These are phyloP conservation scores for Pogostemon cablin DNA, from an alignment of 257 asterid genomes.

Conservation along the genomic window DNA sequence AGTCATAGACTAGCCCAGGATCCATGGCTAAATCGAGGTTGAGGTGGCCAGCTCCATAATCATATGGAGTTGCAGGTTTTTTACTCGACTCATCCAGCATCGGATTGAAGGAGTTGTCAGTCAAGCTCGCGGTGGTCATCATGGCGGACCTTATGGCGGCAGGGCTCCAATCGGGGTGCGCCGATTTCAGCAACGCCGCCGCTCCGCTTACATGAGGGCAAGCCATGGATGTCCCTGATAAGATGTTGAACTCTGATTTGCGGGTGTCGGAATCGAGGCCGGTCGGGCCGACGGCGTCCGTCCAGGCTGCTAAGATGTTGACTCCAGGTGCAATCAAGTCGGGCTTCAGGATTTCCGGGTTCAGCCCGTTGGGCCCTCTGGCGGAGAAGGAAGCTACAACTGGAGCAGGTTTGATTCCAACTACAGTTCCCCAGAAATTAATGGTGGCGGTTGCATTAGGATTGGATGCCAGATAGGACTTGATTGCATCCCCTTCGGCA, in stretches of 20 bases:
- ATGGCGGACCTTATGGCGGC: constrained; percentile 91
- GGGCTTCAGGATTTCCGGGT: constrained; percentile 88
- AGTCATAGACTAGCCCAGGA: constrained; percentile 88
- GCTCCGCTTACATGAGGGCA: constrained; percentile 99
- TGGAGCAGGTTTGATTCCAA: constrained; percentile 91
- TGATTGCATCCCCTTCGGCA: constrained; percentile 69
- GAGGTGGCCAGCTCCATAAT: constrained; percentile 88
- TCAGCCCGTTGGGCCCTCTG: constrained; percentile 85
- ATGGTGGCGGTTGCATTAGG: constrained; percentile 65
- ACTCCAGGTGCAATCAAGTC: constrained; percentile 96
- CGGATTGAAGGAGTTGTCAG: constrained; percentile 53
- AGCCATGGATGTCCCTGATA: constrained; percentile 97
- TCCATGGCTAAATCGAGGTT: constrained; percentile 87
- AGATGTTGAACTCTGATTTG: constrained; percentile 77
- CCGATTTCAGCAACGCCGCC: constrained; percentile 92
- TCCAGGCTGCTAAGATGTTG: constrained; percentile 93
- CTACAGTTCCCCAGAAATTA: constrained; percentile 64
- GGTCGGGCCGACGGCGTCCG: constrained; percentile 88
- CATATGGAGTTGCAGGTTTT: constrained; percentile 76
- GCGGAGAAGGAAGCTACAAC: constrained; percentile 94
- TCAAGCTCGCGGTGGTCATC: constrained; percentile 82
- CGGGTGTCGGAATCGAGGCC: constrained; percentile 77
- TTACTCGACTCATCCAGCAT: constrained; percentile 78
- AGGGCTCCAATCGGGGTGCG: constrained; percentile 97
- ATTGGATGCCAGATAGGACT: constrained; percentile 52